Evolutionary conservation across 352 stramenopile genomes (phyloP), one percentile per base, ranked within the genome.

Genomic region (Globisporangium recalcitrans): DNA sequence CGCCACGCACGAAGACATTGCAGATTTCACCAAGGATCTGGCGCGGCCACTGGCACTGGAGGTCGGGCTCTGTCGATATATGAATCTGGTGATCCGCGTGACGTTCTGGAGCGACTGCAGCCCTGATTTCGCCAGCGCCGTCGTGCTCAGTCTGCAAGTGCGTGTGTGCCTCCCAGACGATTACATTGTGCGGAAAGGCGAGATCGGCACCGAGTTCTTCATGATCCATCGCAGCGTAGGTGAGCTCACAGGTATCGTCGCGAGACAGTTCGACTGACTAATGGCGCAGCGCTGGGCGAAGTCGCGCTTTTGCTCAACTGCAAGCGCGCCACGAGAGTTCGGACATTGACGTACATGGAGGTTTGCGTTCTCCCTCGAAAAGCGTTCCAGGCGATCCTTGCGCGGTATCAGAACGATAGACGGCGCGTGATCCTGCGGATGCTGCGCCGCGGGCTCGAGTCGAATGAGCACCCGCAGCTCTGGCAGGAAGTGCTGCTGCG

Each of bases 151-250:
- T 16, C 27, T 86, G 2, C 64, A 36, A 1, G 67, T 75, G 3
- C 59, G 69, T 0, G 68, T 86, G 9, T 82, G 77, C 63, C 42
- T 85, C 29, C 75, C 73, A 0, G 77, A 85, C 21, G 75, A 85
- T 55, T 85, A 81, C 46, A 66, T 87, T 31, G 63, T 83, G 52
- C 68, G 71, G 14, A 60, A 62, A 6, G 60, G 68, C 4, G 72
- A 82, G 16, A 67, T 72, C 13, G 60, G 70, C 4, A 55, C 48
- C 29, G 72, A 78, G 24, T 69, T 83, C 66, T 77, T 80, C 54
- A 82, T 83, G 72, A 63, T 83, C 8, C 72, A 82, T 22, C 52
- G 64, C 0, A 65, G 70, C 4, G 67, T 71, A 1, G 71, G 69
- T 36, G 70, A 80, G 46, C 49, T 76, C 19, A 59, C n/a, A 24